Evolutionary conservation across 139 green algal genomes (phyloP).

Genomic region (Mychonastes homosphaera): DNA sequence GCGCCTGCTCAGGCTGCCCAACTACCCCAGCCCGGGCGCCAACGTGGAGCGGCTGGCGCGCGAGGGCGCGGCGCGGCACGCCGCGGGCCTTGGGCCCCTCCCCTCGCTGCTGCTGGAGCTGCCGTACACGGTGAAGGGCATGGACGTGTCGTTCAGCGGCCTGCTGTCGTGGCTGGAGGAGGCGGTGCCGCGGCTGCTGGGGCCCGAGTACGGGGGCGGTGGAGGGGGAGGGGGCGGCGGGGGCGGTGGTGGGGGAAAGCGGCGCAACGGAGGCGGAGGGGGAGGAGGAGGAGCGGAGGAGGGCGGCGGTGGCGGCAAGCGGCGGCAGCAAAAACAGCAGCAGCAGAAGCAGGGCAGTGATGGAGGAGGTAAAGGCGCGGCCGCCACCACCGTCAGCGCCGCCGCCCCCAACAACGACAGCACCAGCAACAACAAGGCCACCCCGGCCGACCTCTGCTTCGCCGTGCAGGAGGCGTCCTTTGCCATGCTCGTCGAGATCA

Average conservation of each 20-base stretch:
- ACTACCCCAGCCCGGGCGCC: constrained; percentile 76
- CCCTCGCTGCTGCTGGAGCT: constrained; percentile 53
- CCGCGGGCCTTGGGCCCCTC: not conserved
- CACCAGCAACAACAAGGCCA: constrained; percentile 48
- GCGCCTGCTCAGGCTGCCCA: constrained; percentile 56
- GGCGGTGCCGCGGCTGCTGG: constrained; percentile 25
- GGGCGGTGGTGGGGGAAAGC: too few relatives aligned
- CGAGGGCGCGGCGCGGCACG: constrained; percentile 14
- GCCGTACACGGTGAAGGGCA: constrained; percentile 88
- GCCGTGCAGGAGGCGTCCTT: constrained; percentile 87
- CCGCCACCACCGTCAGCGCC: too few relatives aligned
- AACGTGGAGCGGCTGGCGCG: constrained; percentile 95
- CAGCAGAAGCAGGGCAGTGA: too few relatives aligned
- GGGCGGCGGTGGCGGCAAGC: too few relatives aligned
- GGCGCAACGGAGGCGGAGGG: too few relatives aligned
- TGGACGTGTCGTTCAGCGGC: constrained; percentile 85
- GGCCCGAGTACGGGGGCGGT: too few relatives aligned
- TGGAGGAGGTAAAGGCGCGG: too few relatives aligned
- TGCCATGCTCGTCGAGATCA: constrained; percentile 91
- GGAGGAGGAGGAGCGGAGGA: too few relatives aligned
- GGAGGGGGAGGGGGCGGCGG: too few relatives aligned
- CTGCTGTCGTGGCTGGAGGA: constrained; percentile 64
- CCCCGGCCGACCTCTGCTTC: constrained; percentile 75
- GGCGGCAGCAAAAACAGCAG: too few relatives aligned
- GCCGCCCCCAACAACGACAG: too few relatives aligned